phyloP scores from a whole-genome alignment of 1,284 basidiomycete genomes.

The Athelia sp. region DNA sequence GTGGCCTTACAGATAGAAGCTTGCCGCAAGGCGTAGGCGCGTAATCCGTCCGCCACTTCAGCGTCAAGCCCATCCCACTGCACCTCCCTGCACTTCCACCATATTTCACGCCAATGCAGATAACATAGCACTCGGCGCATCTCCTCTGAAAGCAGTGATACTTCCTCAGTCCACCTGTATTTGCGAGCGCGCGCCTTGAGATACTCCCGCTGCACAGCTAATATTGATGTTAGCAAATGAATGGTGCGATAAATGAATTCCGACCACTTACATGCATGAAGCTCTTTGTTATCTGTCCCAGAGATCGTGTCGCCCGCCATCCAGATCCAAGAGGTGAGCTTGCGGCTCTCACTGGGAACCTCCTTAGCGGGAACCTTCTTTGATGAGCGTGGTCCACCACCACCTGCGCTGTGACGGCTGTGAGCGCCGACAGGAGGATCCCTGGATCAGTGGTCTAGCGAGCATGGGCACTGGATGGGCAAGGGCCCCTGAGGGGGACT shows the following conservation, averaged over 20 bases:
- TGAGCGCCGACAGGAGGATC: no score
- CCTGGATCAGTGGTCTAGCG: no score
- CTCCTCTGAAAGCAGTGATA: neutral
- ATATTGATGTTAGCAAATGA: neutral
- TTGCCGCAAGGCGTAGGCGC: neutral
- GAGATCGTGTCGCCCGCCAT: neutral
- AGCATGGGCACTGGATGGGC: no score
- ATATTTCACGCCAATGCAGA: neutral
- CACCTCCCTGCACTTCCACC: no score
- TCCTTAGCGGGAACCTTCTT: neutral
- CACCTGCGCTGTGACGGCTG: no score
- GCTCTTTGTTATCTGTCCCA: neutral
- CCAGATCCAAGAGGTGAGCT: neutral
- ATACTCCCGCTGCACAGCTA: neutral
- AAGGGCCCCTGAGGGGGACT: no score
- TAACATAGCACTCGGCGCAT: neutral
- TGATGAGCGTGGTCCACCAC: neutral
- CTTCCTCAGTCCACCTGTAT: conserved; percentile 1
- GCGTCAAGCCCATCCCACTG: neutral
- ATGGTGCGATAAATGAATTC: no score
- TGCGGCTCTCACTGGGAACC: neutral
- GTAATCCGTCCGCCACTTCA: neutral
- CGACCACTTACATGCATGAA: neutral
- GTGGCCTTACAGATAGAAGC: neutral
- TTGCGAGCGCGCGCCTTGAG: neutral